Conservation (phyloP, 2,329 filamentous ascomycete genomes). For the Paecilomyces dactylethromorphus region DNA sequence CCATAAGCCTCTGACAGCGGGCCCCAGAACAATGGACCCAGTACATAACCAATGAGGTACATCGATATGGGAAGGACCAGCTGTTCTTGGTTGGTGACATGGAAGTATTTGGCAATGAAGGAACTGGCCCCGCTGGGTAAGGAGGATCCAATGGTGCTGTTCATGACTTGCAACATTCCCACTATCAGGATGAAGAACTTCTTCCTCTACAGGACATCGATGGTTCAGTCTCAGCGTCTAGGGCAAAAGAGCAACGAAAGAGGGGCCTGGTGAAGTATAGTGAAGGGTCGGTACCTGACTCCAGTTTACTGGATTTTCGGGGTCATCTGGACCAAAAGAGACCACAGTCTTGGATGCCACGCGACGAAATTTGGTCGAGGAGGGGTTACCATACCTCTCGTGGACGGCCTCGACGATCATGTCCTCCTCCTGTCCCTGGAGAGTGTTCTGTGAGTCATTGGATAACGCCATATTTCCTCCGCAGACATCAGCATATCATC, state of each 20-base stretch:
- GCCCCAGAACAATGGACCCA: constrained; percentile 39
- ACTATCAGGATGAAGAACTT: constrained; percentile 29
- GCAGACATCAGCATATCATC: background rate
- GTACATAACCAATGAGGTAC: constrained; percentile 34
- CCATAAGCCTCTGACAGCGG: constrained; percentile 40
- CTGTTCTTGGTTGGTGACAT: constrained; percentile 24
- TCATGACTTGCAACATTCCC: constrained; percentile 33
- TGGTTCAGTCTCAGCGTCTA: background rate
- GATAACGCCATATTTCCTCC: background rate
- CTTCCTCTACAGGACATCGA: constrained; percentile 13
- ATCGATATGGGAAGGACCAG: constrained; percentile 34
- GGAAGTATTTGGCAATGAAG: constrained; percentile 29
- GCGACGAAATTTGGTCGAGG: constrained; percentile 22
- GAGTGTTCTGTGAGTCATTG: constrained; percentile 1
- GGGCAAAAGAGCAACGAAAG: background rate
- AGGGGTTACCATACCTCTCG: constrained; percentile 18
- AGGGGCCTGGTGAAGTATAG: background rate
- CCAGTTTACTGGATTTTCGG: constrained; percentile 29
- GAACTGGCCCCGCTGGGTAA: constrained; percentile 32
- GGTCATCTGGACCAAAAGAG: constrained; percentile 26
- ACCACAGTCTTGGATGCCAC: constrained; percentile 30
- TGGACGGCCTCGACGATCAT: constrained; percentile 18
- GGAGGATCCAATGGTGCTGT: constrained; percentile 35
- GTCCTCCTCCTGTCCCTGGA: constrained; percentile 2
- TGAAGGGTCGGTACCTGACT: constrained; percentile 15